phyloP scores from a whole-genome alignment of 306 rosid species.

The Glycine soja region DNA sequence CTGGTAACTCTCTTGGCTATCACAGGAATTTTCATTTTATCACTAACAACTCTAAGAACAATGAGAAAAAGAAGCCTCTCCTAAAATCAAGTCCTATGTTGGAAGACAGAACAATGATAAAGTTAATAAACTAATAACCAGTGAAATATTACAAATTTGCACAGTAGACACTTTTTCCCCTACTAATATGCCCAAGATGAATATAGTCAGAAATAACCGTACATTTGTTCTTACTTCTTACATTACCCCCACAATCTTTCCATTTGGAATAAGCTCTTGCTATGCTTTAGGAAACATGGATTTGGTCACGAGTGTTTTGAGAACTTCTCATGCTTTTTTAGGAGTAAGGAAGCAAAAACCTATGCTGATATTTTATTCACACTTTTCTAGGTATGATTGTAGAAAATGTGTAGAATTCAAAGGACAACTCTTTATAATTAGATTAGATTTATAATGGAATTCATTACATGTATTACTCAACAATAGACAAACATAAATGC shows the following conservation, averaged over 20 bases:
- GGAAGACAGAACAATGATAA: neutral
- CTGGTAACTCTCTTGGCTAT: constrained; percentile 1
- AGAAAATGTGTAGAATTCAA: constrained; percentile 18
- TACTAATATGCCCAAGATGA: neutral
- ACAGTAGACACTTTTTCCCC: neutral
- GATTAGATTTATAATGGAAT: constrained; percentile 29
- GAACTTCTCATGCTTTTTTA: constrained; percentile 31
- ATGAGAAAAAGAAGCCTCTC: neutral
- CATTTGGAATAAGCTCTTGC: neutral
- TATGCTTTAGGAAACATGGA: constrained; percentile 2
- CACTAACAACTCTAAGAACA: constrained; percentile 4
- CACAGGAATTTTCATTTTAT: constrained; percentile 11
- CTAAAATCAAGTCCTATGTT: neutral
- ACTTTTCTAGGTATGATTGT: too few species aligned
- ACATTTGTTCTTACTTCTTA: neutral
- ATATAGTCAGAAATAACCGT: neutral
- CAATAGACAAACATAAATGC: constrained; percentile 24
- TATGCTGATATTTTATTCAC: constrained; percentile 13
- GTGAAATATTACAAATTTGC: neutral
- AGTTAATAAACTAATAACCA: neutral
- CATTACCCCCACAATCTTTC: constrained; percentile 23
- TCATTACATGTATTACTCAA: neutral
- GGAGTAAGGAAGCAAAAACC: constrained; percentile 23
- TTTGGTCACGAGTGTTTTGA: constrained; percentile 3
- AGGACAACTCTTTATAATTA: constrained; percentile 15